These are phyloP conservation scores for Wickerhamomyces hampshirensis DNA, from an alignment of 805 yeast species.

Conservation along the genomic window DNA sequence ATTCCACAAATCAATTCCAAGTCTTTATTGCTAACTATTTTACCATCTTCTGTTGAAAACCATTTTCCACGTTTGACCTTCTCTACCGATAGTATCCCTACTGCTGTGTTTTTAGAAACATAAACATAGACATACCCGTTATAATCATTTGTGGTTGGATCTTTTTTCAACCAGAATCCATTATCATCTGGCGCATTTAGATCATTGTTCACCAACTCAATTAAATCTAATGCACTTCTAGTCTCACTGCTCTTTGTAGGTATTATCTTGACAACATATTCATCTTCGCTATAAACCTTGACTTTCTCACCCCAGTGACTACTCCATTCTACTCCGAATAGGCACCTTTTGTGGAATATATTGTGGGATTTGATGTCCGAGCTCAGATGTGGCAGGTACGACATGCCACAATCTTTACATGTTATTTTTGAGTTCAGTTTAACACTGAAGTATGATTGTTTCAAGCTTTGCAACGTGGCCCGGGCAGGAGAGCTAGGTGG, in stretches of 20 bases:
- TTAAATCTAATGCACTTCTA: conserved; percentile 32
- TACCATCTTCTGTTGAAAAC: conserved; percentile 52
- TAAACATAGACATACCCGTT: conserved; percentile 47
- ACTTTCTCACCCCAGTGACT: conserved; percentile 28
- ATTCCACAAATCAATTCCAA: conserved; percentile 41
- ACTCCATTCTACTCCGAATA: conserved; percentile 49
- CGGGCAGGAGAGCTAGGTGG: conserved; percentile 8
- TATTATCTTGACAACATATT: conserved; percentile 33
- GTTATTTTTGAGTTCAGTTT: conserved; percentile 23
- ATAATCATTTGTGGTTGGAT: conserved; percentile 2
- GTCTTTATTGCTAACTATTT: conserved; percentile 41
- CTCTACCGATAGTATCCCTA: conserved; percentile 56
- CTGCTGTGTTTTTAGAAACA: conserved; percentile 39
- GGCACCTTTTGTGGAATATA: conserved; percentile 44
- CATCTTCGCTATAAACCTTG: conserved; percentile 10
- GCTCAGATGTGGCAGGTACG: conserved; percentile 37
- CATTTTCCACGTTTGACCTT: conserved; percentile 44
- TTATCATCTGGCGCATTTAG: conserved; percentile 55
- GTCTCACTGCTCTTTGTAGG: conserved; percentile 28
- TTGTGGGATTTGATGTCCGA: conserved; percentile 44
- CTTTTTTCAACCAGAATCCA: conserved; percentile 29
- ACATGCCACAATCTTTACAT: conserved; percentile 51
- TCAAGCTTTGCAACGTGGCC: conserved; percentile 1
- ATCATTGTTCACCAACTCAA: conserved; percentile 53
- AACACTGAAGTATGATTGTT: conserved; percentile 15